These are phyloP conservation scores for Entomortierella lignicola DNA, from an alignment of 192 early-diverging fungal genomes.

Conservation along the genomic window DNA sequence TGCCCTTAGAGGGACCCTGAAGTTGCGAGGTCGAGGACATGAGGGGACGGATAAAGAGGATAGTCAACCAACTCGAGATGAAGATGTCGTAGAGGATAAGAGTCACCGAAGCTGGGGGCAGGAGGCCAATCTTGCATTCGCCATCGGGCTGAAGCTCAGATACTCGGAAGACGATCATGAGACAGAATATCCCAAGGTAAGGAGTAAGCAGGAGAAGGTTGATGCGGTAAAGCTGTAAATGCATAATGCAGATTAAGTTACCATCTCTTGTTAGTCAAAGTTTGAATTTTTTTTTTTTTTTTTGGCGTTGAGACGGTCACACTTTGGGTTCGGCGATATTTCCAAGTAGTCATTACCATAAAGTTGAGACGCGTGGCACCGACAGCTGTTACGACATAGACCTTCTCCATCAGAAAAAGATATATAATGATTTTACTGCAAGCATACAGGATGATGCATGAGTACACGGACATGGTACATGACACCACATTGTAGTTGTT, in stretches of 20 bases:
- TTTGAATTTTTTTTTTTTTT: not conserved
- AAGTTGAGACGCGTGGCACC: constrained; percentile 46
- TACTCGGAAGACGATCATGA: constrained; percentile 42
- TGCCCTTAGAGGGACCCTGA: constrained; percentile 47
- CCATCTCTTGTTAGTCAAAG: not conserved
- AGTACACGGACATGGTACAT: constrained; percentile 55
- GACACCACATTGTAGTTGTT: constrained; percentile 40
- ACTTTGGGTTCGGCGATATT: too few species aligned
- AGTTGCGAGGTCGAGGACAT: constrained; percentile 43
- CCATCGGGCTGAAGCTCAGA: constrained; percentile 17
- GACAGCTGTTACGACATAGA: constrained; percentile 48
- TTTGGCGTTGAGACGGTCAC: too few species aligned
- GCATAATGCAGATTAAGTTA: not conserved
- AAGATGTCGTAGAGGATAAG: constrained; percentile 45
- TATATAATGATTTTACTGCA: constrained; percentile 57
- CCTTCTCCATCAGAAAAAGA: constrained; percentile 62
- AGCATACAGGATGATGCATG: constrained; percentile 57
- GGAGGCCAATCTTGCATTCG: constrained; percentile 32
- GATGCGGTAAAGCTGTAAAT: constrained; percentile 36
- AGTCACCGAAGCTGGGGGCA: constrained; percentile 41
- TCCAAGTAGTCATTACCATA: constrained; percentile 14
- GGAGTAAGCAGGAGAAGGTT: constrained; percentile 31
- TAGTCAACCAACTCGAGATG: constrained; percentile 44
- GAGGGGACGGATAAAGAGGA: constrained; percentile 48
- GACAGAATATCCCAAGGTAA: constrained; percentile 29